Evolutionary conservation across 2,329 filamentous ascomycete genomes (phyloP), one percentile per base, ranked within the genome.

Genomic region (Aspergillus brasiliensis): DNA sequence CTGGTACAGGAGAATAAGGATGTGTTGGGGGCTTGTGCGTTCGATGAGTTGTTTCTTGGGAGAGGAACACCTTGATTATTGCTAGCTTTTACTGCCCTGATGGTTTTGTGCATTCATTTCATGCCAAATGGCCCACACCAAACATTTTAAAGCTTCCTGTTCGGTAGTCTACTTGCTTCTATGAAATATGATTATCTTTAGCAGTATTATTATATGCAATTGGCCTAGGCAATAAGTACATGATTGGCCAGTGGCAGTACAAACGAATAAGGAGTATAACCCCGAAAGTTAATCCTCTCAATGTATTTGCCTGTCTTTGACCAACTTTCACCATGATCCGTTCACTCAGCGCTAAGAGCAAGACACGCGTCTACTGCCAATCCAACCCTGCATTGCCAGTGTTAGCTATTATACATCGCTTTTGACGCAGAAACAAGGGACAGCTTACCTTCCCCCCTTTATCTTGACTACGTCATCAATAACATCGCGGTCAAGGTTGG

Each of bases 401-500:
- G 42, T 69, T 52, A 70, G 64, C 57, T 52, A 19, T 42, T 31
- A 34, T 34, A 6, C 5, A 34, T 48, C 37, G 2, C 27, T 13
- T 34, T 3, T 15, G 2, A 19, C 19, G 1, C 13, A 38, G 17
- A 57, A 15, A 46, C 56, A 34, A 28, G 37, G 51, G 21, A 37
- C 56, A 54, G 85, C 90, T 80, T 76, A 94, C 92, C 91, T 87
- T 73, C 95, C 96, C 77, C 97, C 89, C 78, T 99, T 97, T 80
- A 96, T 87, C 74, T 94, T 88, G 25, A 99, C 95, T 42, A 99
- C 95, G 78, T 99, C 95, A 70, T 93, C 93, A 72, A 99, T 98
- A 38, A 99, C 85, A 51, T 99, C 96, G 70, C 88, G 87, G 75
- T 99, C 95, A 53, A 99, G 81, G 72, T 96, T 92, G 0, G 95